phyloP scores from a whole-genome alignment of 331 rosid species.

The Malus hybrid region DNA sequence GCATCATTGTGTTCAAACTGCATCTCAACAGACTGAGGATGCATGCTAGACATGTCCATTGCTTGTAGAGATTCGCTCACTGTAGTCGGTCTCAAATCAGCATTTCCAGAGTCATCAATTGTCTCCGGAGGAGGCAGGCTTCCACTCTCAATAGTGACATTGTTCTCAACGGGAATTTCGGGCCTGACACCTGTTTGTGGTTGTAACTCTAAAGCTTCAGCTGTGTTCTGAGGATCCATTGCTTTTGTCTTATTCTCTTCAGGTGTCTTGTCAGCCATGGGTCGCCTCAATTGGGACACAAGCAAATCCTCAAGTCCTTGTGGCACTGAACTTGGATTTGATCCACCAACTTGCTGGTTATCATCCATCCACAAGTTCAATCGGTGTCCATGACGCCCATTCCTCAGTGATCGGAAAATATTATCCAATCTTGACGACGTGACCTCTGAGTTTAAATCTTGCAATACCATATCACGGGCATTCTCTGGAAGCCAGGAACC shows the following conservation, averaged over 20 bases:
- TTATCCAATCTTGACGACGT: slow-evolving; percentile 65
- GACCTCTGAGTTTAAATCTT: slow-evolving; percentile 63
- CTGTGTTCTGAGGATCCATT: slow-evolving; percentile 40
- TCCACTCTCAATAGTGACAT: slow-evolving; percentile 40
- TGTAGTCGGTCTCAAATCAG: slow-evolving; percentile 44
- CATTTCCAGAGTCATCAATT: slow-evolving; percentile 22
- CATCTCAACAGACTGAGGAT: slow-evolving; percentile 71
- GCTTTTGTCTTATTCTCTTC: slow-evolving; percentile 36
- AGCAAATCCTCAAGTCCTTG: slow-evolving; percentile 94
- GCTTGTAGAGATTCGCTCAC: slow-evolving; percentile 42
- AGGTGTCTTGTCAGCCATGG: slow-evolving; percentile 52
- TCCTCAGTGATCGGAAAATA: slow-evolving; percentile 84
- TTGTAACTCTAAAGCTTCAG: slow-evolving; percentile 40
- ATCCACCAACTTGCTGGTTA: slow-evolving; percentile 73
- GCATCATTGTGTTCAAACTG: slow-evolving; percentile 82
- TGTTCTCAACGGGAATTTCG: slow-evolving; percentile 46
- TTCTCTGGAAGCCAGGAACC: slow-evolving; percentile 32
- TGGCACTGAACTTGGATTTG: slow-evolving; percentile 56
- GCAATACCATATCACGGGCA: slow-evolving; percentile 20
- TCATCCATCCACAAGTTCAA: slow-evolving; percentile 79
- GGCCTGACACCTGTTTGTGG: slow-evolving; percentile 44
- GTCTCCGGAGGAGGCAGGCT: slow-evolving; percentile 25
- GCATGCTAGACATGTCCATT: slow-evolving; percentile 40
- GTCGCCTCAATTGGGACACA: slow-evolving; percentile 82
- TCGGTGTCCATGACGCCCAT: slow-evolving; percentile 95